Percentiles rank a stretch among this genome's conserved stretches.
phyloP scores from a whole-genome alignment of 2,329 filamentous ascomycete genomes.

The Alternaria incomplexa region DNA sequence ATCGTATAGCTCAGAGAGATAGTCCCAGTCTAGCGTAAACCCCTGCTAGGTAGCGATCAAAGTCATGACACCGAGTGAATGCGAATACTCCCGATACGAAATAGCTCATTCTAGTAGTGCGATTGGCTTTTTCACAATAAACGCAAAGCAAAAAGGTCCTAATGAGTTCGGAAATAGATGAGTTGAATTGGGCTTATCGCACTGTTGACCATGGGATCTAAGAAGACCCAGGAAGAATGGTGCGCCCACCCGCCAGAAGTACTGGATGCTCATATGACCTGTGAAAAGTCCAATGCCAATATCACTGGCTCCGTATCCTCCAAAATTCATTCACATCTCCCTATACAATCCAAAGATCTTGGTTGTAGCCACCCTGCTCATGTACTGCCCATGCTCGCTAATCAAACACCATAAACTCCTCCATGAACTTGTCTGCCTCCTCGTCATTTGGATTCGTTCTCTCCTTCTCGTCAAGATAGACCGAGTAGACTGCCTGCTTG shows the following conservation, averaged over 20 bases:
- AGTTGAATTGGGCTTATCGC: not conserved
- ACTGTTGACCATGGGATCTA: not conserved
- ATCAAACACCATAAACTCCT: slow-evolving; percentile 9
- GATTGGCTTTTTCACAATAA: not conserved
- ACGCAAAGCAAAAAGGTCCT: not conserved
- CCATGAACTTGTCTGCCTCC: not conserved
- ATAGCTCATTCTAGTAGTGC: not conserved
- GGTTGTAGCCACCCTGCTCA: not conserved
- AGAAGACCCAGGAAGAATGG: not conserved
- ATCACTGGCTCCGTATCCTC: not conserved
- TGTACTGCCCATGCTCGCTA: not conserved
- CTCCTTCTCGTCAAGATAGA: not conserved
- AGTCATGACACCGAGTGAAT: not conserved
- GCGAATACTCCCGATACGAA: not conserved
- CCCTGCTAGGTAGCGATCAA: not conserved
- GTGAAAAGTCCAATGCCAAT: not conserved
- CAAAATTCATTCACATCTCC: not conserved
- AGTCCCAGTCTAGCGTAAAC: not conserved
- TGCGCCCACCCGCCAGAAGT: not conserved
- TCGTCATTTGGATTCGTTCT: not conserved
- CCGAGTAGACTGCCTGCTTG: not conserved
- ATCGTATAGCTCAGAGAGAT: not conserved
- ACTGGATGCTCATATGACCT: not conserved
- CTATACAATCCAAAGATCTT: not conserved
- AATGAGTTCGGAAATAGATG: not conserved